Evolutionary conservation across 1,139 yeast species (phyloP), one percentile per base, ranked within the genome.

Genomic region (Debaryomycetaceae sp.): DNA sequence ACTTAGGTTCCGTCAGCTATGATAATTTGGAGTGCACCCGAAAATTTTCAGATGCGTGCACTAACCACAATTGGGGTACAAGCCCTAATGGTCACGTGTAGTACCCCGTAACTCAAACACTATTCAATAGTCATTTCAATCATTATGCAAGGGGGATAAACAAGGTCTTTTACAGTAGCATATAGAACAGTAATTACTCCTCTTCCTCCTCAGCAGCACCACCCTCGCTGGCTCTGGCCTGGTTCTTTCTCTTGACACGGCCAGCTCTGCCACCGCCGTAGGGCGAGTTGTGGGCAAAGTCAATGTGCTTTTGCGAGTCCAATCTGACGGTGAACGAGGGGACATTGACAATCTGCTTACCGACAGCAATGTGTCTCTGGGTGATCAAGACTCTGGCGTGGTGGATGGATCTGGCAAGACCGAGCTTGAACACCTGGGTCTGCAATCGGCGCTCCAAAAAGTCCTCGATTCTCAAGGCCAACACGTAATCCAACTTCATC

Each of bases 191-290:
- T n/a, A n/a, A n/a, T n/a, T n/a, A 44, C 43, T 54, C 55, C 67
- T 72, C 70, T 57, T 69, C 73, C 42, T 76, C 92, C 43, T 62
- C 70, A 52, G 70, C 92, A 48, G 64, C 90, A 43, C 59, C 83
- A 41, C 61, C 90, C 40, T 60, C 86, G 47, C 58, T 73, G 50
- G 62, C 77, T 64, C 73, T 77, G 62, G 69, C 77, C 64, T 79
- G 82, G 77, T 81, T 77, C 74, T 76, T 87, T 83, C 98, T 86
- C 80, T 92, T 92, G 58, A 85, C 95, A 78, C 98, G 92, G 68
- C 99, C 99, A 54, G 98, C 92, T 76, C 98, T 90, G 55, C 96
- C 98, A 74, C 98, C 98, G 66, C 98, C 98, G 85, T 83, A 90
- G 68, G 99, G 98, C 49, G 98, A 90, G 67, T 83, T 85, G 64